These are phyloP conservation scores for Colletotrichum sp. DNA, from an alignment of 2,329 filamentous ascomycete genomes.

Conservation along the genomic window DNA sequence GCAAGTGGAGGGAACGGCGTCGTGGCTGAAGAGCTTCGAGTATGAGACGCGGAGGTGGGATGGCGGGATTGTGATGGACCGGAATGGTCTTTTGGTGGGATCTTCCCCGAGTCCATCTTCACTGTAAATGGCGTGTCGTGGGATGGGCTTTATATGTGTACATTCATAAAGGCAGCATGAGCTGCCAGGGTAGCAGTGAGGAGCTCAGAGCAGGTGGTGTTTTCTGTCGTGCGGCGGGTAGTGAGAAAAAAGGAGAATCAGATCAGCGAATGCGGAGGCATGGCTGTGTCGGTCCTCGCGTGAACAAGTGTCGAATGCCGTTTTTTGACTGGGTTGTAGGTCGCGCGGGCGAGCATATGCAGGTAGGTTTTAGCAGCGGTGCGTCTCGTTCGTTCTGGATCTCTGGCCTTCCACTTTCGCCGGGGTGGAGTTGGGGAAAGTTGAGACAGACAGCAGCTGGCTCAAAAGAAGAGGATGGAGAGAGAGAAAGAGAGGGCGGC, in stretches of 20 bases:
- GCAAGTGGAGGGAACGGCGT: slow-evolving; percentile 13
- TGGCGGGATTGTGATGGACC: slow-evolving; percentile 6
- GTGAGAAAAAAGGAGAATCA: not conserved
- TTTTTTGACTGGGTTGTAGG: not conserved
- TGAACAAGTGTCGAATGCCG: not conserved
- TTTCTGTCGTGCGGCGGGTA: slow-evolving; percentile 2
- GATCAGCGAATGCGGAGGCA: slow-evolving; percentile 17
- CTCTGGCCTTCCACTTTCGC: not conserved
- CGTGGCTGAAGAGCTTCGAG: not conserved
- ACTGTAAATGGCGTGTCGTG: not conserved
- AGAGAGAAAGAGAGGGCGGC: not conserved
- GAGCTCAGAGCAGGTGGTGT: not conserved
- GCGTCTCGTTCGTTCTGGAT: slow-evolving; percentile 8
- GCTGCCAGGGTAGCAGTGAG: not conserved
- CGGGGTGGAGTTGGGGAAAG: slow-evolving; percentile 4
- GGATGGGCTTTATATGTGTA: slow-evolving; percentile 10
- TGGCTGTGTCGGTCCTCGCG: slow-evolving; percentile 8
- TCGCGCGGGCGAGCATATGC: slow-evolving; percentile 9
- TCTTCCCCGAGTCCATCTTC: slow-evolving; percentile 13
- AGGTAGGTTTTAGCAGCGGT: slow-evolving; percentile 5
- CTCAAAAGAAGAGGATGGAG: not conserved
- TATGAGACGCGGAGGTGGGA: not conserved
- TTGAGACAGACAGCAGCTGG: not conserved
- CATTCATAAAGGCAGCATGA: slow-evolving; percentile 1
- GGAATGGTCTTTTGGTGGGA: not conserved